A percentile compares a stretch with the other conserved stretches of the same genome.
These are phyloP conservation scores for Pseudopediastrum boryanum DNA, from an alignment of 139 green algal genomes.

Conservation along the genomic window DNA sequence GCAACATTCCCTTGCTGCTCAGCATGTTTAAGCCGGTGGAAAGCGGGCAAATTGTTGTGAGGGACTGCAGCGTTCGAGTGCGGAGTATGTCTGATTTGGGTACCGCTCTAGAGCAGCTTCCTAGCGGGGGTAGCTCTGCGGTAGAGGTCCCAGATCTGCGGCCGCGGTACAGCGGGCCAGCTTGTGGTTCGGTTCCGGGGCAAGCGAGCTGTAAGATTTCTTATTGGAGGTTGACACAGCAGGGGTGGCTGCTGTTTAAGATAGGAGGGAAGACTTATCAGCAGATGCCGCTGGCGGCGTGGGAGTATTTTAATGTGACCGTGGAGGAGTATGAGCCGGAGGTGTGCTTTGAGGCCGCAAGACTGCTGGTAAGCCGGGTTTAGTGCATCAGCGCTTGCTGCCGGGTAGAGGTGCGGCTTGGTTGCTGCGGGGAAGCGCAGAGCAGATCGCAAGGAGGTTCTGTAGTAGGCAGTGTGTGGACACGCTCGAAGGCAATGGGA, in stretches of 20 bases:
- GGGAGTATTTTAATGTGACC: constrained; percentile 30
- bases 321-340: not conserved
- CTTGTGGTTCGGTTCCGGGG: no score
- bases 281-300: not conserved
- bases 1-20: constrained; percentile 31
- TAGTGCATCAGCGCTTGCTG: no score
- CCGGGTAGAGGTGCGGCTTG: no score
- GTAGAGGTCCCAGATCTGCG: constrained; percentile 23
- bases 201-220: no score
- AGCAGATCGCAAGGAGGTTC: no score
- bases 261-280: not conserved
- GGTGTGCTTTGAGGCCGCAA: constrained; percentile 16
- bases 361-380: not conserved
- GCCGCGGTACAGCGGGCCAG: constrained; percentile 13
- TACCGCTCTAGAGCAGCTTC: constrained; percentile 10
- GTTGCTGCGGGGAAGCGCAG: no score
- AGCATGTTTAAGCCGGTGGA: constrained; percentile 23
- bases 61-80: constrained; percentile 9
- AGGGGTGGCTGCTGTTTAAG: not conserved
- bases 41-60: not conserved
- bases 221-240: constrained; percentile 25
- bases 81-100: constrained; percentile 1
- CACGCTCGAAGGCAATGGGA: no score
- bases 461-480: no score
- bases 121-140: not conserved